Evolutionary conservation across 805 yeast species (phyloP), one percentile per base, ranked within the genome.

Genomic region (Teunomyces kruisii): DNA sequence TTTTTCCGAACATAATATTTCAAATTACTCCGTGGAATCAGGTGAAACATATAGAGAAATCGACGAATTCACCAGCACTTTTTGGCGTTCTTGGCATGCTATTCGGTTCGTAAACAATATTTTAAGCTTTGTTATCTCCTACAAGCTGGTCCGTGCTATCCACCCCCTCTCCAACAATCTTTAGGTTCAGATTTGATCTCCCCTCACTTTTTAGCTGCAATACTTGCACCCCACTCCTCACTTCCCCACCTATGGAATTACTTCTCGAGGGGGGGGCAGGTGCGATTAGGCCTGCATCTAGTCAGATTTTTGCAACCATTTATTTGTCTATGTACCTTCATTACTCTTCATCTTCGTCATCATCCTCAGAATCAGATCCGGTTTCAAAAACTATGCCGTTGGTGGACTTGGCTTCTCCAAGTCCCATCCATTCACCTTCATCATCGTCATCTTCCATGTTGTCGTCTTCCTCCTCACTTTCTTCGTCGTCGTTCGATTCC

Each of bases 351-450:
- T 66, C 76, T 31, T 67, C 74, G 19, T 68, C 76, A 9, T 61
- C 70, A 9, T 59, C 64, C 7, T 54, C 38, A 17, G 38, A 35
- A n/a, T 35, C 38, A 35, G 38, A 35, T 22, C 10, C 38, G 6
- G 38, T n/a, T 22, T 35, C 28, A 22, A 35, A 35, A 22, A 35
- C 38, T 35, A 35, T 35, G 26, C 38, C 38, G 27, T 22, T 35
- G 14, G 38, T 35, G 28, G 26, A n/a, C 38, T 35, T 35, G 14
- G 38, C 61, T n/a, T 54, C 60, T 22, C 50, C 61, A 8, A 67
- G 65, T 6, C 67, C 70, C 48, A 59, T 57, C 70, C 68, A 63
- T 12, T 62, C 69, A 15, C 46, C 62, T 12, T 58, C 67, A 0
- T 59, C 64, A 7, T 61, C 73, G 1, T 56, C 67, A 1, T 44